Evolutionary conservation across 2,329 filamentous ascomycete genomes (phyloP).

Genomic region (Venturia aucupariae): DNA sequence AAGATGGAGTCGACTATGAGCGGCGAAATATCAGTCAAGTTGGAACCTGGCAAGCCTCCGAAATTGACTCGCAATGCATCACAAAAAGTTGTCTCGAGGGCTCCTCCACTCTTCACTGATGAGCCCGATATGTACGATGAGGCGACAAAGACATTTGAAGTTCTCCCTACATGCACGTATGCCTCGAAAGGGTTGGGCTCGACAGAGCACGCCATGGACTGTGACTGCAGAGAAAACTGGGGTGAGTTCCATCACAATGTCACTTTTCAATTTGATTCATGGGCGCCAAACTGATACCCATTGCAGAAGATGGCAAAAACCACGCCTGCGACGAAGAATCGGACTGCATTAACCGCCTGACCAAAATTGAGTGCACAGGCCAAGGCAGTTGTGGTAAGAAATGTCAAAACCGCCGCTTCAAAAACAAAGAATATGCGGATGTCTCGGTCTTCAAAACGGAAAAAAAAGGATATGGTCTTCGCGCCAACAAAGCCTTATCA

Average conservation of each 20-base stretch:
- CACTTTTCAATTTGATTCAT: conserved; percentile 15
- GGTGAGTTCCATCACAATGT: conserved; percentile 50
- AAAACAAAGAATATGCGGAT: conserved; percentile 77
- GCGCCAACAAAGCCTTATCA: conserved; percentile 66
- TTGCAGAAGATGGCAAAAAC: conserved; percentile 47
- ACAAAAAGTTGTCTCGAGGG: conserved; percentile 56
- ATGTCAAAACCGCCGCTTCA: conserved; percentile 93
- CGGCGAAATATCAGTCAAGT: conserved; percentile 53
- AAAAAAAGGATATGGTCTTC: conserved; percentile 92
- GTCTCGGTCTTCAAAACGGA: conserved; percentile 96
- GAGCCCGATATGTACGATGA: conserved; percentile 70
- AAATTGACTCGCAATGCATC: conserved; percentile 67
- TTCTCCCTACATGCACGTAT: conserved; percentile 81
- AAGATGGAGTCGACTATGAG: conserved; percentile 46
- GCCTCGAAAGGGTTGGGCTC: conserved; percentile 84
- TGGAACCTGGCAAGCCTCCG: conserved; percentile 56
- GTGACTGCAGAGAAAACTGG: conserved; percentile 91
- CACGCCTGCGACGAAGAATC: conserved; percentile 89
- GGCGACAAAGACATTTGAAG: conserved; percentile 65
- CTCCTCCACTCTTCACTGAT: conserved; percentile 60
- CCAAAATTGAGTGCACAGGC: conserved; percentile 90
- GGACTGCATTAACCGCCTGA: conserved; percentile 96
- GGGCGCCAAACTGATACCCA: conserved; percentile 10
- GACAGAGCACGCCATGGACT: conserved; percentile 88
- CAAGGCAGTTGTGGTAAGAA: conserved; percentile 79